Evolutionary conservation across 148 eudicot species (phyloP).

Genomic region (Agrostemma githago): DNA sequence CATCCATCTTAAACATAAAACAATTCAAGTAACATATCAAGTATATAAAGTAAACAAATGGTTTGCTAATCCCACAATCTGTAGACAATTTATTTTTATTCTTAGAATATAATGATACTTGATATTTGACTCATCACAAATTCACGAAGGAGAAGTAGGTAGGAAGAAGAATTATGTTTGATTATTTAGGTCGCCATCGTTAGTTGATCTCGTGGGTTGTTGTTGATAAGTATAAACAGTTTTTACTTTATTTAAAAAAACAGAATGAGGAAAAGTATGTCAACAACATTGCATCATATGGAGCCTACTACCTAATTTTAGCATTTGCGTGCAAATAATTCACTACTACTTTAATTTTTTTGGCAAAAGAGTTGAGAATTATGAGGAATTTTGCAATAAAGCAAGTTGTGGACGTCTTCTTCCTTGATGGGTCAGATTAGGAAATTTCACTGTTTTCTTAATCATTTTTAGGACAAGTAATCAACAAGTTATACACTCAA

Average conservation of each 20-base stretch:
- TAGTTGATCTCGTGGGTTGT: background rate
- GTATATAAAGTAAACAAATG: too few species aligned
- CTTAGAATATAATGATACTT: too few species aligned
- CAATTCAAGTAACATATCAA: too few species aligned
- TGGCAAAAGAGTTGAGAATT: background rate
- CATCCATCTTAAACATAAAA: too few species aligned
- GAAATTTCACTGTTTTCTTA: background rate
- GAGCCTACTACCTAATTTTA: background rate
- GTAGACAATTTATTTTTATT: too few species aligned
- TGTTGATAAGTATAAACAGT: background rate
- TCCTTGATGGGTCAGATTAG: constrained; percentile 4
- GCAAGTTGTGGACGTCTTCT: constrained; percentile 1
- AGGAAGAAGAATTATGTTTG: too few species aligned
- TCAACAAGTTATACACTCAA: background rate
- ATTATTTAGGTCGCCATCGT: background rate
- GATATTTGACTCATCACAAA: too few species aligned
- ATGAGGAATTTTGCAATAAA: background rate
- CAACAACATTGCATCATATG: constrained; percentile 1
- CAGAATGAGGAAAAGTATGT: background rate
- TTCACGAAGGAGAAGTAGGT: too few species aligned
- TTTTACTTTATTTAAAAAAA: background rate
- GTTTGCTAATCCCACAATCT: too few species aligned
- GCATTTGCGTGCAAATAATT: constrained; percentile 15
- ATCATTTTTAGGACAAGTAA: background rate
- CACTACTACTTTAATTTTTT: background rate